A percentile compares a stretch with the other conserved stretches of the same genome.
phyloP scores from a whole-genome alignment of 257 asterid species.

The Lycium barbarum region DNA sequence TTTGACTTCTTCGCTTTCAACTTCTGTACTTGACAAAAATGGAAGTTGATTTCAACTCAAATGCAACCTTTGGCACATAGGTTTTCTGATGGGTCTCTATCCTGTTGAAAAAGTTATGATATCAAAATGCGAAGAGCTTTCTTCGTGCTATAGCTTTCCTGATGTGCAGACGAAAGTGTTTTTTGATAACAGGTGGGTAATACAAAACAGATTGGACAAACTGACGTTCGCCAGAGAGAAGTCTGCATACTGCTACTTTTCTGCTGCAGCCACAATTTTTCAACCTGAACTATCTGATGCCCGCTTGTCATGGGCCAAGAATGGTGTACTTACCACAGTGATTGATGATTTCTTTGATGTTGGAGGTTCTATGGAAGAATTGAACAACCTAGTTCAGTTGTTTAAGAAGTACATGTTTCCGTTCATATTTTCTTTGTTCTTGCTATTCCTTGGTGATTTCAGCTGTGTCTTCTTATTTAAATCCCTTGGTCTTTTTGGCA shows the following conservation, averaged over 20 bases:
- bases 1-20: slow-evolving; percentile 8
- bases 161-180: slow-evolving; percentile 23
- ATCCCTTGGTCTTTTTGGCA: slow-evolving; percentile 33
- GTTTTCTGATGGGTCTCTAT: slow-evolving; percentile 26
- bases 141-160: neutral
- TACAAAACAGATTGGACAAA: slow-evolving; percentile 71
- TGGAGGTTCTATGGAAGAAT: slow-evolving; percentile 85
- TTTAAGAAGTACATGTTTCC: slow-evolving; percentile 57
- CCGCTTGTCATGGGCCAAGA: slow-evolving; percentile 94
- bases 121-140: neutral
- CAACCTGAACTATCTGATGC: slow-evolving; percentile 81
- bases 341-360: slow-evolving; percentile 91
- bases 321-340: slow-evolving; percentile 79
- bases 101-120: slow-evolving; percentile 16
- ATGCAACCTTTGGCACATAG: slow-evolving; percentile 10
- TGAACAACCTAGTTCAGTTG: slow-evolving; percentile 66
- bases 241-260: slow-evolving; percentile 86
- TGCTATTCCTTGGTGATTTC: neutral
- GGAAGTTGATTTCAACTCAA: slow-evolving; percentile 15
- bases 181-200: slow-evolving; percentile 68
- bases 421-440: slow-evolving; percentile 17
- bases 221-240: slow-evolving; percentile 86
- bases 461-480: slow-evolving; percentile 4
- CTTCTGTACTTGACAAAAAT: slow-evolving; percentile 13
- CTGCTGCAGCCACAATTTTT: slow-evolving; percentile 78